Evolutionary conservation across 2,329 filamentous ascomycete genomes (phyloP).

Genomic region (Acrocalymma vagum): DNA sequence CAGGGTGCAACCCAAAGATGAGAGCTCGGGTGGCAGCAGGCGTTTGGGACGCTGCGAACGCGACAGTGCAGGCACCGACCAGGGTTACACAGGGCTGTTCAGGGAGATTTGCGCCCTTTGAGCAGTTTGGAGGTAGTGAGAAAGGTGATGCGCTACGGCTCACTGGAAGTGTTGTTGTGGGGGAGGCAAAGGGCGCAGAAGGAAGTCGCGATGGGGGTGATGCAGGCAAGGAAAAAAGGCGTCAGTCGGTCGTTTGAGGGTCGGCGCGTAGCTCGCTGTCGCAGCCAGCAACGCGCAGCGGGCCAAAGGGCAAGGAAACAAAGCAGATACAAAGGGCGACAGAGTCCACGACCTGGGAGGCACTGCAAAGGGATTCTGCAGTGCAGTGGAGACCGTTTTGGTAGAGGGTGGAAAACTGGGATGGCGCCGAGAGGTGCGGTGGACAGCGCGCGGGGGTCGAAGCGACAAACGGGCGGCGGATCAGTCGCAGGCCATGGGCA

Average conservation of each 20-base stretch:
- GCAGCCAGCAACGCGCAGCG: constrained; percentile 17
- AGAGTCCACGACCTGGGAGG: constrained; percentile 9
- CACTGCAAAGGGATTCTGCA: constrained; percentile 10
- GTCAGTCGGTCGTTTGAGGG: constrained; percentile 21
- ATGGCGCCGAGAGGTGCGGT: constrained; percentile 22
- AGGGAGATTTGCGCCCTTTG: constrained; percentile 30
- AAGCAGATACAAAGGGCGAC: constrained; percentile 13
- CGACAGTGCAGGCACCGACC: constrained; percentile 44
- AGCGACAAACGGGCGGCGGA: constrained; percentile 21
- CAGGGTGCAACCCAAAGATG: constrained; percentile 36
- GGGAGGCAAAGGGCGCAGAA: constrained; percentile 14
- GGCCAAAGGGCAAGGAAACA: constrained; percentile 10
- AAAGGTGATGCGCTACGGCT: constrained; percentile 29
- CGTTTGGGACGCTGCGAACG: constrained; percentile 44
- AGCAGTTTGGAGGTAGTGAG: constrained; percentile 21
- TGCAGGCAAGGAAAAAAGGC: constrained; percentile 29
- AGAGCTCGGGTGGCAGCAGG: constrained; percentile 34
- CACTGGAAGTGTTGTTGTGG: too few species aligned
- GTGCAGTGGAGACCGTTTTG: constrained; percentile 10
- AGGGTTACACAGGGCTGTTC: constrained; percentile 40
- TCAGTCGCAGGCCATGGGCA: constrained; percentile 25
- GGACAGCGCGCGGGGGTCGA: constrained; percentile 22
- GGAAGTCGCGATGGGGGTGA: constrained; percentile 21
- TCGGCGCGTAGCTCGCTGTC: constrained; percentile 29
- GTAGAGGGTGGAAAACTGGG: constrained; percentile 20